Conservation (phyloP, 2,329 filamentous ascomycete species). For the Zymoseptoria passerinii region DNA sequence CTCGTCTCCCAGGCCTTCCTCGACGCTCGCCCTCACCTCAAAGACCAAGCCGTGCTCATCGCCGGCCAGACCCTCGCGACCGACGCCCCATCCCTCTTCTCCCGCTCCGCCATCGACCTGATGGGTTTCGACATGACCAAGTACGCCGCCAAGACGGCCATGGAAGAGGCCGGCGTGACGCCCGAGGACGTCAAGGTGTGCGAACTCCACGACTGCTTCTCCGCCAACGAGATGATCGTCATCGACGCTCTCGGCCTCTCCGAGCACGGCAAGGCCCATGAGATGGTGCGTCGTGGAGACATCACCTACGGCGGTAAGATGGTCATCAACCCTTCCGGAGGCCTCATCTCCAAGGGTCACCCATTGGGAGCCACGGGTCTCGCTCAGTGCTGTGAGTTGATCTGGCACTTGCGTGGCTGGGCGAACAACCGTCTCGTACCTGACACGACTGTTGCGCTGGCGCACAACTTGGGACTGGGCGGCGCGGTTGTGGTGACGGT, state of each 20-base stretch:
- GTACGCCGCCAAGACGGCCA: conserved; percentile 58
- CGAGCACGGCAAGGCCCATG: conserved; percentile 75
- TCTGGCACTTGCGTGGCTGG: conserved; percentile 94
- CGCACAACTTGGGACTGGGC: conserved; percentile 88
- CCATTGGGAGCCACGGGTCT: conserved; percentile 87
- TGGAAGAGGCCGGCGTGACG: conserved; percentile 60
- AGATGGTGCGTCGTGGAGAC: conserved; percentile 75
- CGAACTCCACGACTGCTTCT: conserved; percentile 96
- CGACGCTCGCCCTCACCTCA: conserved; percentile 72
- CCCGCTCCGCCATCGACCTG: conserved; percentile 71
- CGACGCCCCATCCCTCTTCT: conserved; percentile 73
- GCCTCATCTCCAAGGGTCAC: conserved; percentile 91
- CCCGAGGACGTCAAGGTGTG: conserved; percentile 69
- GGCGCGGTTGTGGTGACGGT: conserved; percentile 85
- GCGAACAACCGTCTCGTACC: conserved; percentile 75
- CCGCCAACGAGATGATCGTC: conserved; percentile 83
- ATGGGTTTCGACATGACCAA: conserved; percentile 81
- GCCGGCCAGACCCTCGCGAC: conserved; percentile 82
- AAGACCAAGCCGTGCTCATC: conserved; percentile 73
- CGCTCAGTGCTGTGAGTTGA: conserved; percentile 90
- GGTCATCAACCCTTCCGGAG: conserved; percentile 45
- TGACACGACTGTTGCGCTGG: conserved; percentile 64
- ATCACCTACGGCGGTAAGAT: conserved; percentile 74
- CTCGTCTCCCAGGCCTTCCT: conserved; percentile 85
- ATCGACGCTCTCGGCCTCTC: conserved; percentile 76